Base-by-base conservation (phyloP, 2,329 filamentous ascomycete genomes). In the Cladophialophora bantiana region DNA sequence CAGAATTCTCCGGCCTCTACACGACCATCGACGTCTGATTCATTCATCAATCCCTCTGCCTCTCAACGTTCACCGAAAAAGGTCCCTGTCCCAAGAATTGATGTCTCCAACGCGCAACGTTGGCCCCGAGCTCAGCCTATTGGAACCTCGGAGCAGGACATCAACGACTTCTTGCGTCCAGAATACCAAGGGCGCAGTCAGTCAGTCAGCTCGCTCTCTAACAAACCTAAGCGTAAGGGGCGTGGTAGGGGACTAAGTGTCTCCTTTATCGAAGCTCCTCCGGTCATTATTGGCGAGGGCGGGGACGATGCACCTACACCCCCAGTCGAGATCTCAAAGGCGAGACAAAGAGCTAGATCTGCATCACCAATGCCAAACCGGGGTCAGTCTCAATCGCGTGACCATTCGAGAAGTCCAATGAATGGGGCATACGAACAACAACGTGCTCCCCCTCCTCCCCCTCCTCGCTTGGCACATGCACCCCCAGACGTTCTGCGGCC, bases 271-370 rank as follows among this genome's bases (percentile, higher is more conserved):
- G 88, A 91, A 72, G 85, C 84, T 9, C 83, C 85, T 62, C 93
- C 94, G 6, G 90, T 93, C 55, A 79, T 97, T 68, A 97, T 98
- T 74, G 94, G 94, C 55, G 90, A 94, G 78, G 94, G 94, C 65
- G 94, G 94, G 38, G 94, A 97, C 74, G 93, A 97, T 77, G 90
- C 90, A 62, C 88, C 91, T 62, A 81, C 85, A 7, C 91, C 91
- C 1, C 86, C 89, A 1, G 82, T 88, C 20, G 90, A 95, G 75
- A 89, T 97, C 62, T 89, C 88, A 42, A 70, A 67, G 55, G 70
- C 69, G 12, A 70, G 65, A 52, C 69, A 67, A 35, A 61, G 71
- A 38, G 70, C 71, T 3, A 67, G 70, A 59, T 73, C 71, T 13
- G 66, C 67, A 34, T 72, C 71, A 26, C 71, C 71, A 4, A 59